These are phyloP conservation scores for Diaporthe ilicicola DNA, from an alignment of 2,329 filamentous ascomycete species.

Conservation along the genomic window DNA sequence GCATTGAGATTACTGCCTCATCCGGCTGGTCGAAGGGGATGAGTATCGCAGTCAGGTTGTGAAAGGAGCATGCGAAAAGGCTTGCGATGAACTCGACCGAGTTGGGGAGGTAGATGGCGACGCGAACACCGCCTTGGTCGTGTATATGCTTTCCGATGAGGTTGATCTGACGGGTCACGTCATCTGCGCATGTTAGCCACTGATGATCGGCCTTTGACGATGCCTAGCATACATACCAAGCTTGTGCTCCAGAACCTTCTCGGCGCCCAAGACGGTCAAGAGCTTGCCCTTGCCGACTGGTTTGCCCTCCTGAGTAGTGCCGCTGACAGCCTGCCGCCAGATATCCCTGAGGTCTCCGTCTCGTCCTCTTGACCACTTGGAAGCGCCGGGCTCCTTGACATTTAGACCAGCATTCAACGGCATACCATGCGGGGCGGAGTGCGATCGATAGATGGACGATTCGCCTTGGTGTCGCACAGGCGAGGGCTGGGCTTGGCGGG, in stretches of 20 bases:
- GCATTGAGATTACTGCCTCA: conserved; percentile 73
- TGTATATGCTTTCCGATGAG: conserved; percentile 82
- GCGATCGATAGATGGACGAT: conserved; percentile 85
- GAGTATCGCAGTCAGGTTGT: conserved; percentile 84
- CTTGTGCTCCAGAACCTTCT: conserved; percentile 77
- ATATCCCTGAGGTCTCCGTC: conserved; percentile 92
- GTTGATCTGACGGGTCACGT: conserved; percentile 86
- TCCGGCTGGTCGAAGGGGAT: conserved; percentile 83
- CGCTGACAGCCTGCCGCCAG: conserved; percentile 78
- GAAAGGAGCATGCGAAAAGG: conserved; percentile 90
- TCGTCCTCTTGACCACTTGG: conserved; percentile 83
- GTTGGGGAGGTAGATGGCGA: conserved; percentile 93
- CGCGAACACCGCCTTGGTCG: conserved; percentile 75
- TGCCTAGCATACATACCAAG: conserved; percentile 54
- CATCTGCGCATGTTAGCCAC: conserved; percentile 54
- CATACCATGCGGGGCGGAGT: conserved; percentile 85
- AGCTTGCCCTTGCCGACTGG: conserved; percentile 73
- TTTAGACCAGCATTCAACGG: conserved; percentile 80
- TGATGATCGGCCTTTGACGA: background rate
- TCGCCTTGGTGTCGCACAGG: conserved; percentile 84
- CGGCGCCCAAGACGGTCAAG: conserved; percentile 80
- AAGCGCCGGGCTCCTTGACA: conserved; percentile 80
- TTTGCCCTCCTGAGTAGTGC: conserved; percentile 70
- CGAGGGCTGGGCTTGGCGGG: conserved; percentile 81
- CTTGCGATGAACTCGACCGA: conserved; percentile 85